Conservation (phyloP, 192 early-diverging fungal species). For the Gryganskiella cystojenkinii region DNA sequence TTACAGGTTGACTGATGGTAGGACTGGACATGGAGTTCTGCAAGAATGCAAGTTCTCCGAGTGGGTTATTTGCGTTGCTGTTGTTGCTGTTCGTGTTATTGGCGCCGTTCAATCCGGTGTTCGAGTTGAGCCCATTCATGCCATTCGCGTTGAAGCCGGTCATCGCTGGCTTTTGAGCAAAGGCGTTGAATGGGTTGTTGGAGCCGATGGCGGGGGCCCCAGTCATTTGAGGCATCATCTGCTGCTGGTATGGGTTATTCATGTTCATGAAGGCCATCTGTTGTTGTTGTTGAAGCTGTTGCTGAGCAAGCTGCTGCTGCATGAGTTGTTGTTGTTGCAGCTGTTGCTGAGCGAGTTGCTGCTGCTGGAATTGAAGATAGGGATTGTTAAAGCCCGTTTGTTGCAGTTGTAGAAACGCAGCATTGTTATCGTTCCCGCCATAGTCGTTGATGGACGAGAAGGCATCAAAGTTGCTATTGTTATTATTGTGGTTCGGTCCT, state of each 20-base stretch:
- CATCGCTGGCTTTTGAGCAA: constrained; percentile 20
- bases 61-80: constrained; percentile 15
- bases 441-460: constrained; percentile 30
- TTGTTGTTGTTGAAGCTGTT: constrained; percentile 43
- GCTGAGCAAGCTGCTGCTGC: constrained; percentile 30
- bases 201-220: constrained; percentile 34
- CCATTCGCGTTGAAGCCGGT: constrained; percentile 3
- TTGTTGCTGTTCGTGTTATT: constrained; percentile 8
- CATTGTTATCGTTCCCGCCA: constrained; percentile 13
- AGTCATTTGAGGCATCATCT: constrained; percentile 40
- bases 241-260: constrained; percentile 47
- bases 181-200: constrained; percentile 51
- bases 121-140: constrained; percentile 1
- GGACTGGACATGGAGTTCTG: constrained; percentile 36
- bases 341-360: constrained; percentile 44
- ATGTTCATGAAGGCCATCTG: constrained; percentile 31
- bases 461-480: constrained; percentile 42
- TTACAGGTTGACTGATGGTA: constrained; percentile 18
- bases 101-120: constrained; percentile 7
- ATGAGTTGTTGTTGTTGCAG: constrained; percentile 41
- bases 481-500: constrained; percentile 35
- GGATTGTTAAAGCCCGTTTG: constrained; percentile 44
- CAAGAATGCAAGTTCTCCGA: constrained; percentile 27
- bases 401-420: constrained; percentile 26
- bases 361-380: constrained; percentile 47